Conservation (phyloP, 306 rosid species). For the Sesbania bispinosa region DNA sequence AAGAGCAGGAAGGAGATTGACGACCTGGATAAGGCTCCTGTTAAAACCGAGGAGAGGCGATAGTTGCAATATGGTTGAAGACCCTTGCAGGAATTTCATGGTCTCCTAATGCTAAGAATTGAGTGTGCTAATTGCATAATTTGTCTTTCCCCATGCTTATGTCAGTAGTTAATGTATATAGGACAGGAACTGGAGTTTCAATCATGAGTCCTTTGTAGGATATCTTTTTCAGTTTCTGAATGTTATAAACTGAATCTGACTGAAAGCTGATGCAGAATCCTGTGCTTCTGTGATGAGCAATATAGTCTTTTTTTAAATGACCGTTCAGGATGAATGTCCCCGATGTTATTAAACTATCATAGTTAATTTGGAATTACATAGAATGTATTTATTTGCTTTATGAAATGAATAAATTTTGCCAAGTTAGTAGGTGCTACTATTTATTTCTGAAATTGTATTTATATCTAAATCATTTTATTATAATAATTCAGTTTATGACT, state of each 20-base stretch:
- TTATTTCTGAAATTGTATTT: too few species aligned
- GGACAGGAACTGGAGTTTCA: constrained; percentile 25
- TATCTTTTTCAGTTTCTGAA: constrained; percentile 18
- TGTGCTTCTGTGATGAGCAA: not conserved
- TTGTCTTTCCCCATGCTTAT: not conserved
- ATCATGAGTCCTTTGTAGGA: constrained; percentile 12
- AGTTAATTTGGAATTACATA: too few species aligned
- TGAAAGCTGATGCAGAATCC: not conserved
- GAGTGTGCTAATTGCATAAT: constrained; percentile 13
- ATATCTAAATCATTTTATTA: too few species aligned
- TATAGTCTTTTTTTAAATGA: not conserved
- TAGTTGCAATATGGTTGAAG: constrained; percentile 15
- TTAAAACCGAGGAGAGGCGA: constrained; percentile 49
- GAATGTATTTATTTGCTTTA: not conserved
- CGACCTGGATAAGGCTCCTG: constrained; percentile 76
- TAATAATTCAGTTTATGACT: too few species aligned
- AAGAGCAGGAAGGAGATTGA: constrained; percentile 90
- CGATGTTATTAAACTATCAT: constrained; percentile 5
- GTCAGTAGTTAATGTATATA: constrained; percentile 18
- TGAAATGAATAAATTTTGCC: too few species aligned
- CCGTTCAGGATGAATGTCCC: not conserved
- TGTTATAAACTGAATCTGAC: not conserved
- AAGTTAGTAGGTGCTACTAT: too few species aligned
- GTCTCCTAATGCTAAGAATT: not conserved
- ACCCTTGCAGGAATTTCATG: constrained; percentile 17